phyloP scores from a whole-genome alignment of 2,329 filamentous ascomycete species.

The Sarocladiaceae sp. region DNA sequence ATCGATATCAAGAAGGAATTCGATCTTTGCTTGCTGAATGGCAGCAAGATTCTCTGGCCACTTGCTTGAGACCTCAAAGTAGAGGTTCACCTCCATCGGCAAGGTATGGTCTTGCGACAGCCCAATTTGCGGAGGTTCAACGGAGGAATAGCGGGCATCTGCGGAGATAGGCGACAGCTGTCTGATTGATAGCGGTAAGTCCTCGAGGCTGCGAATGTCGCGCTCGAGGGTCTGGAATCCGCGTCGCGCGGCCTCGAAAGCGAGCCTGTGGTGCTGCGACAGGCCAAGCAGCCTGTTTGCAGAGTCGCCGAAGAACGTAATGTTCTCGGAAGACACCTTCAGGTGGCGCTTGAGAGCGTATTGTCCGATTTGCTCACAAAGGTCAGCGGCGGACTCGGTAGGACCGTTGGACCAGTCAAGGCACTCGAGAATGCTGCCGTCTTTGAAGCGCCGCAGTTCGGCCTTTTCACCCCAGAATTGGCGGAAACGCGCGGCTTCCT shows the following conservation, averaged over 20 bases:
- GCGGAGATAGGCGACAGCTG: conserved; percentile 70
- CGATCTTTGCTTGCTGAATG: conserved; percentile 89
- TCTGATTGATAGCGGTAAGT: conserved; percentile 79
- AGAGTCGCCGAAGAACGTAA: conserved; percentile 44
- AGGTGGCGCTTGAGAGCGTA: conserved; percentile 69
- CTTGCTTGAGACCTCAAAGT: conserved; percentile 86
- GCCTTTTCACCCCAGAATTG: conserved; percentile 93
- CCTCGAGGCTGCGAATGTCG: conserved; percentile 70
- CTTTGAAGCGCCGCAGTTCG: conserved; percentile 88
- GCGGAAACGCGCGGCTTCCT: conserved; percentile 73
- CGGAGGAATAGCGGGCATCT: conserved; percentile 67
- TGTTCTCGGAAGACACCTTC: conserved; percentile 46
- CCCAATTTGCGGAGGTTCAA: conserved; percentile 34
- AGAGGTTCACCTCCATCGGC: conserved; percentile 74
- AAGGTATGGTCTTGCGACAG: conserved; percentile 36
- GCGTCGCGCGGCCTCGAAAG: conserved; percentile 63
- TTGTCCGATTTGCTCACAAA: conserved; percentile 73
- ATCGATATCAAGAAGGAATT: conserved; percentile 74
- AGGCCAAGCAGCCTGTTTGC: conserved; percentile 3
- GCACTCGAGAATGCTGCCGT: conserved; percentile 89
- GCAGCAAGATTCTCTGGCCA: conserved; percentile 91
- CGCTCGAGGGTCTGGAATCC: conserved; percentile 69
- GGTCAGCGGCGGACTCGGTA: conserved; percentile 46
- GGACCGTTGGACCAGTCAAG: conserved; percentile 67
- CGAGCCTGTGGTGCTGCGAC: conserved; percentile 25